phyloP scores from a whole-genome alignment of 2,329 filamentous ascomycete genomes.

The Beauveria varroae region DNA sequence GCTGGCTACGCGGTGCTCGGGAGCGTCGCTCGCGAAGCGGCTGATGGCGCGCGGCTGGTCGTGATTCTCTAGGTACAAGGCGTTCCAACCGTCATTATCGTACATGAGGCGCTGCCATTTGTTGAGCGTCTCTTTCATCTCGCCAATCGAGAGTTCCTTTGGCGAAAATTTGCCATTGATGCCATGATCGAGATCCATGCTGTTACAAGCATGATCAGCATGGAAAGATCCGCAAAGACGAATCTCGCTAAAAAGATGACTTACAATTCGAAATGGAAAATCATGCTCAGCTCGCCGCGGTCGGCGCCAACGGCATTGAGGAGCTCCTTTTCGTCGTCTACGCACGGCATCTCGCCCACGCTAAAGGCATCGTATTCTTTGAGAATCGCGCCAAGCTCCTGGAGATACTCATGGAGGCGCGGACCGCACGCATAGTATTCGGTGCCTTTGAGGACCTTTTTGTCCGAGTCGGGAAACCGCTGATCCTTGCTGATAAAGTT shows the following conservation, averaged over 20 bases:
- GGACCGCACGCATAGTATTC: conserved; percentile 49
- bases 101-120: conserved; percentile 56
- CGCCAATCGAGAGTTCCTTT: conserved; percentile 37
- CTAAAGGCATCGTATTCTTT: conserved; percentile 42
- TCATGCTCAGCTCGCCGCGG: conserved; percentile 59
- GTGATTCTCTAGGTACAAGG: conserved; percentile 59
- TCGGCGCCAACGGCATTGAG: conserved; percentile 46
- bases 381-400: conserved; percentile 36
- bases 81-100: conserved; percentile 55
- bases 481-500: conserved; percentile 59
- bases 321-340: conserved; percentile 33
- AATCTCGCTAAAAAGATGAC: conserved; percentile 11
- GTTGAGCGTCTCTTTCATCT: conserved; percentile 44
- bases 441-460: conserved; percentile 23
- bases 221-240: neutral
- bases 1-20: conserved; percentile 39
- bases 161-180: conserved; percentile 35
- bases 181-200: conserved; percentile 43
- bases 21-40: conserved; percentile 44
- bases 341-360: conserved; percentile 44
- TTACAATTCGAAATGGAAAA: conserved; percentile 63
- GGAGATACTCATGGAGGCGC: conserved; percentile 37
- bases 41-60: conserved; percentile 56
- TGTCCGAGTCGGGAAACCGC: conserved; percentile 42
- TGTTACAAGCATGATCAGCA: conserved; percentile 22